Conservation (phyloP, 139 green algal genomes). For the Picochlorum sp. region DNA sequence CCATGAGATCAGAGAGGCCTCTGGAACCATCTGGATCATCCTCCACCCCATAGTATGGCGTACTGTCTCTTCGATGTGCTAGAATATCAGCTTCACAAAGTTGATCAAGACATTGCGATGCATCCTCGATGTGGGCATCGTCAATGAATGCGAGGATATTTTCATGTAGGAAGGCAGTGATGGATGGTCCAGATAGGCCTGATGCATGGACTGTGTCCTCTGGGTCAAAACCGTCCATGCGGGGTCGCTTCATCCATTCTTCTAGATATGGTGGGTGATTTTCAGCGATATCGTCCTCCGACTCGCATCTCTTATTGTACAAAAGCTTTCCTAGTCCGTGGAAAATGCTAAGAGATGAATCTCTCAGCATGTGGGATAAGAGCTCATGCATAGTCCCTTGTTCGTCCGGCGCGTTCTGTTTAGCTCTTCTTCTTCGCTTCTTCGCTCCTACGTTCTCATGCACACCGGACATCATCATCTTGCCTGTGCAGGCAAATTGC, state of each 20-base stretch:
- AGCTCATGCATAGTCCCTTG: background rate
- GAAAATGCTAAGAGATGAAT: conserved; percentile 54
- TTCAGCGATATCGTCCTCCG: background rate
- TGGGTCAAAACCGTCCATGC: conserved; percentile 30
- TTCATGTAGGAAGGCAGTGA: conserved; percentile 54
- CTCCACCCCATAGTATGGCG: conserved; percentile 1
- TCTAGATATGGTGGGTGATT: conserved; percentile 3
- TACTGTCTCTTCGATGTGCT: conserved; percentile 1
- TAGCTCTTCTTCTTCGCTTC: background rate
- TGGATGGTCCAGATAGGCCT: conserved; percentile 36
- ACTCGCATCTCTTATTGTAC: conserved; percentile 59
- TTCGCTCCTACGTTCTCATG: background rate
- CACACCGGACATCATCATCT: conserved; percentile 3
- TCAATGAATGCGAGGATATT: conserved; percentile 50
- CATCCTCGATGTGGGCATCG: conserved; percentile 32
- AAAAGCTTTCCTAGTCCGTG: conserved; percentile 76
- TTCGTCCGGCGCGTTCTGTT: background rate
- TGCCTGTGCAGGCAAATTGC: conserved; percentile 24
- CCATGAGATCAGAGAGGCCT: conserved; percentile 18
- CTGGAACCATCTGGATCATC: background rate
- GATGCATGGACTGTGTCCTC: conserved; percentile 40
- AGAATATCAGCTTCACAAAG: conserved; percentile 36
- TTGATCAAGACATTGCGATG: conserved; percentile 29
- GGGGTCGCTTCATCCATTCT: conserved; percentile 14
- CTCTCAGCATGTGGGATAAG: conserved; percentile 15